Evolutionary conservation across 805 yeast genomes (phyloP), one percentile per base, ranked within the genome.

Genomic region (Cyberlindnera petersonii): DNA sequence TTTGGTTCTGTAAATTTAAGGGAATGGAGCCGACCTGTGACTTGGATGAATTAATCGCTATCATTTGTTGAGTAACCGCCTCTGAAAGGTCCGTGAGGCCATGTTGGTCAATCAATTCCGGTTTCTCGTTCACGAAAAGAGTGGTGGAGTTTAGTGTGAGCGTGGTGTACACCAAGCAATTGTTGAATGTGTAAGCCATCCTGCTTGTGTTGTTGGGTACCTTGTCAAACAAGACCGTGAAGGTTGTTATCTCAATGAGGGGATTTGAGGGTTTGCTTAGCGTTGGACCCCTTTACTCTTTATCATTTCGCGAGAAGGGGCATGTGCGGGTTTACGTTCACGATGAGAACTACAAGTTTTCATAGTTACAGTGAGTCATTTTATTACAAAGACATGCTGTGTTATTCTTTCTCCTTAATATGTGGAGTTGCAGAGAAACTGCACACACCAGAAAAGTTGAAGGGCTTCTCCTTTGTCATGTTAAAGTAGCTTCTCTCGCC

Each of bases 391-490:
- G 11, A 22, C 10, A 22, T 27, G 19, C 13, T 24, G 7, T 24
- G 27, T 14, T 13, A 6, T 11, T 24, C 9, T 7, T 7, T 27
- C 18, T 16, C n/a, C n/a, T n/a, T n/a, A n/a, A n/a, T n/a, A n/a
- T n/a, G n/a, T n/a, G n/a, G n/a, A n/a, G n/a, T n/a, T n/a, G 16
- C 31, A 6, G 35, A 15, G 16, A 26, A 27, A 20, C 26, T 27
- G 20, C 31, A 11, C 15, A 82, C 91, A 33, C 84, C 65, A 44
- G 84, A 79, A 55, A 87, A 89, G 50, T 72, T 76, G 61, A 86
- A 89, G 10, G 88, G 79, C 50, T 81, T 82, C 56, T 89, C 97
- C 48, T 85, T 84, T 26, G 66, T 69, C 43, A 83, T 59, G 5
- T 77, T 68, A 50, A 86, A 75, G 27, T 64, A 66, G 36, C 75